phyloP scores from a whole-genome alignment of 495 filamentous ascomycete species.

The Lindgomyces ingoldianus region DNA sequence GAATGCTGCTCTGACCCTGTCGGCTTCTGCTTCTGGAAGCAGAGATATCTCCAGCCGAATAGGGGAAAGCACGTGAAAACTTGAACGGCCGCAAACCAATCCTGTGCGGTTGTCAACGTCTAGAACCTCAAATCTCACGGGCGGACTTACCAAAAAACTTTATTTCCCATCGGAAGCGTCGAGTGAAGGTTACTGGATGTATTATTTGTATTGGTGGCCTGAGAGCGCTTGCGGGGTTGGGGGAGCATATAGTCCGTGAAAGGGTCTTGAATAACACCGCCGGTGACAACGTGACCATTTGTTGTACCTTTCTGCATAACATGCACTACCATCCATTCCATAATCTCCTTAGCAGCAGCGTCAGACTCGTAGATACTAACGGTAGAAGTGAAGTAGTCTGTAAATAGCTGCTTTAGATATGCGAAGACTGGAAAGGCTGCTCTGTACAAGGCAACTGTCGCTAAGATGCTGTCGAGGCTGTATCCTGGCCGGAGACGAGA shows the following conservation, averaged over 20 bases:
- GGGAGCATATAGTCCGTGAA: no score
- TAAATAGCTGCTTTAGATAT: background rate
- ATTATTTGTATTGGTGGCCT: background rate
- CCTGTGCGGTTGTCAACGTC: no score
- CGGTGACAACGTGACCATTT: background rate
- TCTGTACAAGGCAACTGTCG: constrained; percentile 1
- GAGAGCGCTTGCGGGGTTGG: background rate
- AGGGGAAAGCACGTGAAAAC: background rate
- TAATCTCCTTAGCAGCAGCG: constrained; percentile 15
- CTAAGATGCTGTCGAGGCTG: constrained; percentile 1
- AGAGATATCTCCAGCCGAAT: background rate
- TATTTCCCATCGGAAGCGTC: constrained; percentile 19
- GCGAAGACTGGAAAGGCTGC: background rate
- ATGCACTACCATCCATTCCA: constrained; percentile 17
- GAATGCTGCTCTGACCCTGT: background rate
- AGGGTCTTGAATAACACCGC: background rate
- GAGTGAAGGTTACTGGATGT: constrained; percentile 1
- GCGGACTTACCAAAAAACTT: no score
- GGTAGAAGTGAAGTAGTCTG: background rate
- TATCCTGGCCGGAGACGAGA: background rate
- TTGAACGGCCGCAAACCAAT: constrained; percentile 21
- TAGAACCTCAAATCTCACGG: no score
- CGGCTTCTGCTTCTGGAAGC: background rate
- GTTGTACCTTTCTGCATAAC: constrained; percentile 1
- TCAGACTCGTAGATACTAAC: constrained; percentile 19